phyloP scores from a whole-genome alignment of 495 filamentous ascomycete species.

The Lasiosphaeria miniovina region DNA sequence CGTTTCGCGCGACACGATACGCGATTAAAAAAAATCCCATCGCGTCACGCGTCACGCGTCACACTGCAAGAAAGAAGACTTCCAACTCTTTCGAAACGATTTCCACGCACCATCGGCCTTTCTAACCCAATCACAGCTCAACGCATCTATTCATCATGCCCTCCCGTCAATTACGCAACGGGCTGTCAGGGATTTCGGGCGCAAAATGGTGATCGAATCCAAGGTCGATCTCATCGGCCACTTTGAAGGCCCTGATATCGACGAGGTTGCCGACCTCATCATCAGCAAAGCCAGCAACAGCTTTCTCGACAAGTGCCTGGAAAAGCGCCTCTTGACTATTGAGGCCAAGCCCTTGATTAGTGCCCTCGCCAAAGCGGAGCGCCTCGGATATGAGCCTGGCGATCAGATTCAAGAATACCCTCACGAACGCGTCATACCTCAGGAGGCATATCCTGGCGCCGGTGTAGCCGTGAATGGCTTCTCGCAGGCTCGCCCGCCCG shows the following conservation, averaged over 20 bases:
- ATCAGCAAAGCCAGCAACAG: conserved; percentile 40
- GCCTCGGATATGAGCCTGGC: conserved; percentile 45
- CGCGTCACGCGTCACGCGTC: too few relatives aligned
- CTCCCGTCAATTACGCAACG: conserved; percentile 35
- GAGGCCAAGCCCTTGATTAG: conserved; percentile 47
- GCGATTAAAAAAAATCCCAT: too few relatives aligned
- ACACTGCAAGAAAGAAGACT: too few relatives aligned
- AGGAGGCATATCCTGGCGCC: conserved; percentile 26
- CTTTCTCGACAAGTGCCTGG: conserved; percentile 47
- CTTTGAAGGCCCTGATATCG: conserved; percentile 33
- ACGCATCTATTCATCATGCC: conserved; percentile 46
- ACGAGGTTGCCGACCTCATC: conserved; percentile 39
- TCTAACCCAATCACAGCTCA: conserved; percentile 34
- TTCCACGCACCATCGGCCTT: background rate
- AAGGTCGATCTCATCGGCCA: conserved; percentile 40
- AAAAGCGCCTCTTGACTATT: conserved; percentile 44
- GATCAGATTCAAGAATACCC: conserved; percentile 41
- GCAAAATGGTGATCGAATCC: conserved; percentile 42
- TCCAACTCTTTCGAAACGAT: too few relatives aligned
- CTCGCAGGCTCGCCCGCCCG: conserved; percentile 2
- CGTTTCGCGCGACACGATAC: too few relatives aligned
- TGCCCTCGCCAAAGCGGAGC: conserved; percentile 47
- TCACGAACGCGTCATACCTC: conserved; percentile 33
- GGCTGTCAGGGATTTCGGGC: conserved; percentile 43
- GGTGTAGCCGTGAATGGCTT: conserved; percentile 10